Conservation (phyloP, 2,329 filamentous ascomycete species). For the Trichothecium sympodiale region DNA sequence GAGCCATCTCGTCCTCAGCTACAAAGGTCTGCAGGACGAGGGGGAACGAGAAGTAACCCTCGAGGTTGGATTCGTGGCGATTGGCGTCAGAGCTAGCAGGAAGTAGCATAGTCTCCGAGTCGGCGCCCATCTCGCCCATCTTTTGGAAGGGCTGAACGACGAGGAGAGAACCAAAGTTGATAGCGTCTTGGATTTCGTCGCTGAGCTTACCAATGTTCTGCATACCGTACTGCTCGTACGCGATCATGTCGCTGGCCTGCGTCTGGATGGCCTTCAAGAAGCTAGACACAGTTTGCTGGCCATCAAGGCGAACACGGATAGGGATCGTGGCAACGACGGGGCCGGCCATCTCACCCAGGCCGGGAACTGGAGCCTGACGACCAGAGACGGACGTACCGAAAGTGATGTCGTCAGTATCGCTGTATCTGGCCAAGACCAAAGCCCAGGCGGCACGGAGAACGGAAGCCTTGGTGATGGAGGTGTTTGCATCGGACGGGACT, state of each 20-base stretch:
- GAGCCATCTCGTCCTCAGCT: conserved; percentile 1
- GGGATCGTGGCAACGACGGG: conserved; percentile 10
- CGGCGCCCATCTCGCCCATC: neutral
- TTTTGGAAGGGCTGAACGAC: conserved; percentile 7
- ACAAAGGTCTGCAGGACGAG: conserved; percentile 4
- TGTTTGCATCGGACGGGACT: neutral
- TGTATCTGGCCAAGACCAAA: conserved; percentile 10
- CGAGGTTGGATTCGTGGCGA: conserved; percentile 18
- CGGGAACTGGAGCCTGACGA: conserved; percentile 7
- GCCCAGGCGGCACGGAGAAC: conserved; percentile 18
- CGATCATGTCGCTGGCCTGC: conserved; percentile 9
- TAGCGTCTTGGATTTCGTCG: conserved; percentile 7
- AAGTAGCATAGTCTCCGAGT: neutral
- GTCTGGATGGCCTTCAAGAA: conserved; percentile 7
- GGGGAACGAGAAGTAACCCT: conserved; percentile 6
- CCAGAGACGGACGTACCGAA: conserved; percentile 15
- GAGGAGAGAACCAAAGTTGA: conserved; percentile 11
- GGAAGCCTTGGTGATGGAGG: conserved; percentile 9
- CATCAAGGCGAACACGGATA: conserved; percentile 4
- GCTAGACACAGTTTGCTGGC: conserved; percentile 4
- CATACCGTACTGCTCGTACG: conserved; percentile 12
- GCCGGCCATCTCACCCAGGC: conserved; percentile 7
- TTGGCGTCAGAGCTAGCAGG: neutral
- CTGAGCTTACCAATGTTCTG: conserved; percentile 11
- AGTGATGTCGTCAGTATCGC: conserved; percentile 9